These are phyloP conservation scores for Ophiostoma australiae DNA, from an alignment of 2,329 filamentous ascomycete genomes.

Conservation along the genomic window DNA sequence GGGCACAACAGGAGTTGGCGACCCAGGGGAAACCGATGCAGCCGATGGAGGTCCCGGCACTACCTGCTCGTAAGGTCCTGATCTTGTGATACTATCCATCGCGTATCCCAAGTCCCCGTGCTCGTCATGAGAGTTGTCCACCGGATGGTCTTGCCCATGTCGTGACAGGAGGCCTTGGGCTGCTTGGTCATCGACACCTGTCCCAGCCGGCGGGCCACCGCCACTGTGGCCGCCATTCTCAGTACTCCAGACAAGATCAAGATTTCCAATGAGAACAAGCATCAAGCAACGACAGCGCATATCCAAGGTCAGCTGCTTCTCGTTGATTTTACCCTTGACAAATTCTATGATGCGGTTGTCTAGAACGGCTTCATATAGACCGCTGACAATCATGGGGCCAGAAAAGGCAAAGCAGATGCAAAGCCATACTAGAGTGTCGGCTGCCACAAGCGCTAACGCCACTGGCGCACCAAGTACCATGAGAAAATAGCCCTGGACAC, in stretches of 20 bases:
- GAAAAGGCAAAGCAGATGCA: conserved; percentile 32
- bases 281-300: conserved; percentile 31
- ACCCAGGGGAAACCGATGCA: background rate
- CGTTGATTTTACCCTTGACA: conserved; percentile 4
- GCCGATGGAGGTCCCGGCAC: background rate
- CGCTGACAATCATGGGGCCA: conserved; percentile 33
- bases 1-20: background rate
- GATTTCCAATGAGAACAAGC: conserved; percentile 32
- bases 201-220: background rate
- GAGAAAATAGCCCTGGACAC: conserved; percentile 24
- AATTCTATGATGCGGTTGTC: conserved; percentile 29
- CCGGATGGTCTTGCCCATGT: background rate
- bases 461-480: conserved; percentile 24
- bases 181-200: background rate
- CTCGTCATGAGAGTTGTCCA: background rate
- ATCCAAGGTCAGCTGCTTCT: conserved; percentile 28
- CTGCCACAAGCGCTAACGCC: conserved; percentile 27
- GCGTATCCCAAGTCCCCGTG: background rate
- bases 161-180: background rate
- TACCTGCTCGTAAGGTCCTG: background rate
- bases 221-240: conserved; percentile 20
- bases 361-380: conserved; percentile 33
- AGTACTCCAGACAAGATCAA: conserved; percentile 30
- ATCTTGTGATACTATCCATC: background rate
- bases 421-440: conserved; percentile 33